These are phyloP conservation scores for Mangifera indica DNA, from an alignment of 345 rosid species.

Conservation along the genomic window DNA sequence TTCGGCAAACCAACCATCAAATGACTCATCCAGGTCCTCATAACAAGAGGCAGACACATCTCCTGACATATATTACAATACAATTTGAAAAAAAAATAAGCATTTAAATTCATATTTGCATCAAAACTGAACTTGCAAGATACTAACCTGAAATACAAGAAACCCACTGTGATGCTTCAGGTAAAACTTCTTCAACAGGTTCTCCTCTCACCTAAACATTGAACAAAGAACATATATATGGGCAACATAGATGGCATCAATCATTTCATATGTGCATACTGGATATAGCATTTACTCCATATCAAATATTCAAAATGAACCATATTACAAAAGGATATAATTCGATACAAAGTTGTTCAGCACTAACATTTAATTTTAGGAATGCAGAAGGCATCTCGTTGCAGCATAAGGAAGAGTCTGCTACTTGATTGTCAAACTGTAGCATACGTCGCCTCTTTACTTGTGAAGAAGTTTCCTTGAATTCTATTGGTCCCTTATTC, in stretches of 20 bases:
- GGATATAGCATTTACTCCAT: neutral
- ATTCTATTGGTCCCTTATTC: conserved; percentile 50
- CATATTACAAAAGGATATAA: neutral
- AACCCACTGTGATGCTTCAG: conserved; percentile 51
- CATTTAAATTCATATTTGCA: conserved; percentile 17
- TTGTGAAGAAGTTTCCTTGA: conserved; percentile 50
- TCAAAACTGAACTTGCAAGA: conserved; percentile 12
- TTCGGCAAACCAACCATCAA: conserved; percentile 71
- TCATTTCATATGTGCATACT: neutral
- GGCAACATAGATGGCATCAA: neutral
- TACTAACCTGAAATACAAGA: conserved; percentile 68
- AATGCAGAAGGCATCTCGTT: conserved; percentile 65
- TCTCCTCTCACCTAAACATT: conserved; percentile 61
- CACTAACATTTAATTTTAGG: conserved; percentile 66
- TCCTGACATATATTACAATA: conserved; percentile 29
- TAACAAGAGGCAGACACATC: conserved; percentile 51
- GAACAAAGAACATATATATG: conserved; percentile 17
- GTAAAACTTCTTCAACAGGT: conserved; percentile 53
- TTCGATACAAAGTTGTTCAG: conserved; percentile 8
- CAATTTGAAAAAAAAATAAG: conserved; percentile 10
- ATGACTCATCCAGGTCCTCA: conserved; percentile 53
- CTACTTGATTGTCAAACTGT: conserved; percentile 60
- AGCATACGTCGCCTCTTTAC: conserved; percentile 89
- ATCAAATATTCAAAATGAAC: neutral
- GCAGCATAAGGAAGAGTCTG: conserved; percentile 50